Base-by-base conservation (phyloP, 1,139 yeast species). In the Zhuliangozyma blackwelliae region DNA sequence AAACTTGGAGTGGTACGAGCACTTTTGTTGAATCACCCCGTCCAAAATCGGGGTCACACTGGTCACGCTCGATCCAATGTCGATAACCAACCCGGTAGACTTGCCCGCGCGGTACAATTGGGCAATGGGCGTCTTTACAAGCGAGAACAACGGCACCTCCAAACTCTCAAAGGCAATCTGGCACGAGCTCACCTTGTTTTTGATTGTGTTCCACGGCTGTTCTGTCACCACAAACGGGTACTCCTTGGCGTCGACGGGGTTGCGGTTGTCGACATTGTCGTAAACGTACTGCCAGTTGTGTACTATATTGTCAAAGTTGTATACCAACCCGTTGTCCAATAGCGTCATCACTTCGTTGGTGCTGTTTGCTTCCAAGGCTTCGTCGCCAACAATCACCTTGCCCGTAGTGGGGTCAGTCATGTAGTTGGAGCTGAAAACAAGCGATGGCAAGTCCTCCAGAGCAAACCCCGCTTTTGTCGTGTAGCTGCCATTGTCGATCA, bases 391-490 rank as follows among this genome's bases (percentile, higher is more conserved):
- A 33, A 68, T 57, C 11, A 69, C 62, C 12, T 50, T 39, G 28
- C 45, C 46, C 11, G 51, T 51, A 39, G 48, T 54, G 10, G 49
- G 44, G 25, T 60, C 41, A 40, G 57, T 60, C 44, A 65, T 59
- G 52, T 82, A 82, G 37, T 72, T 66, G 12, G 87, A 69, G 36
- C 80, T 76, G 48, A 81, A 67, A 5, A 77, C 73, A 30, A 80
- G 55, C 20, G 75, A 61, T 1, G 94, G 94, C 29, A 77, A 56
- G 37, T 82, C 86, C 36, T 73, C 81, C 43, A 74, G 74, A 8
- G 87, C 81, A 48, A 81, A 73, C 8, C 90, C 90, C 1, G 89
- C 89, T 41, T 79, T 75, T 29, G 88, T 81, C 11, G 74, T 65
- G 41, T 72, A 64, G 2, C 86, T 70, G 21, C 88, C 89, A 51